Evolutionary conservation across 768 basidiomycete species (phyloP).

Genomic region (Leucocoprinus birnbaumii): DNA sequence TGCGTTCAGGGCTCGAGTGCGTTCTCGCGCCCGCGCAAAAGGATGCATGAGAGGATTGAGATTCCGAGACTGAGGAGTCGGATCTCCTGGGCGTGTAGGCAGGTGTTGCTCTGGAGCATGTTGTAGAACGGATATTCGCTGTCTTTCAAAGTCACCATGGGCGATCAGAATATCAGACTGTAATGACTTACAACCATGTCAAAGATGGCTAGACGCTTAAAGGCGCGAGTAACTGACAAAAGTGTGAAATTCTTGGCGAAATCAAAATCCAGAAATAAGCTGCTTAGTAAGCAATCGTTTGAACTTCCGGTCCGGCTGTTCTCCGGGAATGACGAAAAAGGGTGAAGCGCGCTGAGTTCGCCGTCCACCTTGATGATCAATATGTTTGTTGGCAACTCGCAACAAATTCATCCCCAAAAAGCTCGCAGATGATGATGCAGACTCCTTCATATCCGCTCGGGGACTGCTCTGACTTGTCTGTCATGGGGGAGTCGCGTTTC

Average conservation of each 20-base stretch:
- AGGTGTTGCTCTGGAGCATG: slow-evolving; percentile 77
- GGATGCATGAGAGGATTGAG: slow-evolving; percentile 95
- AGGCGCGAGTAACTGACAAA: slow-evolving; percentile 6
- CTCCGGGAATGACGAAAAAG: too few relatives aligned
- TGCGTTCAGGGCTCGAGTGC: slow-evolving; percentile 90
- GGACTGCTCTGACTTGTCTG: background rate
- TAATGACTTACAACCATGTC: slow-evolving; percentile 23
- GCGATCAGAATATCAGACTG: background rate
- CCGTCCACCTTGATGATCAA: background rate
- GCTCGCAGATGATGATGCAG: background rate
- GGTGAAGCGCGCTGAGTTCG: too few relatives aligned
- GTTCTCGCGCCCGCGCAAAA: slow-evolving; percentile 89
- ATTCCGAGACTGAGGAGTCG: slow-evolving; percentile 87
- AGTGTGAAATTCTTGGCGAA: too few relatives aligned
- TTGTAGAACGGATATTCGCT: slow-evolving; percentile 89
- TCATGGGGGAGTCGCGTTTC: slow-evolving; percentile 2
- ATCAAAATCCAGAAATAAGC: slow-evolving; percentile 7
- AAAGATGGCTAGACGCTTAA: background rate
- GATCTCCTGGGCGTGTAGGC: slow-evolving; percentile 74
- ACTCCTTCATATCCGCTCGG: background rate
- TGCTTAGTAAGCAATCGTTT: too few relatives aligned
- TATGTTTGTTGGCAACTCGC: background rate
- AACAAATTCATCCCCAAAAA: background rate
- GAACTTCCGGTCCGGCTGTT: too few relatives aligned
- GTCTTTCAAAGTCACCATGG: background rate